Percentiles rank a stretch among this genome's conserved stretches.
phyloP scores from a whole-genome alignment of 2,329 filamentous ascomycete species.

The Zelopaecilomyces penicillatus region DNA sequence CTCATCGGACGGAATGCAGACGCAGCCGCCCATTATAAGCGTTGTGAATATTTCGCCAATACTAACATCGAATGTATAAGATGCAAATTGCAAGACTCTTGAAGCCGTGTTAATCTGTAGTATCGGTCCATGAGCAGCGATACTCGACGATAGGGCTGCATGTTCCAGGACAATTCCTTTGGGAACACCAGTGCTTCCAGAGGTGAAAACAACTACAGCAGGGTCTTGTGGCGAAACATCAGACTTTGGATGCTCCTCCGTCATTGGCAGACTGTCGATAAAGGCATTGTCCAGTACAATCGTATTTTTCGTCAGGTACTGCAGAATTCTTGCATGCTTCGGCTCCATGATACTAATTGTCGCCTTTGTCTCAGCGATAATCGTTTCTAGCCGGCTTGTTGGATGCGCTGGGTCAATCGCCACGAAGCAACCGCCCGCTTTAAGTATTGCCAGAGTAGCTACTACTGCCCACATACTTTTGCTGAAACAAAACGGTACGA shows the following conservation, averaged over 20 bases:
- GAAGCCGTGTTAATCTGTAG: background rate
- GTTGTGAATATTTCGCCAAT: constrained; percentile 1
- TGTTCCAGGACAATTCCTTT: background rate
- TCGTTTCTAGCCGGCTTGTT: background rate
- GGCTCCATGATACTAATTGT: background rate
- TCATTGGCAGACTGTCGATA: background rate
- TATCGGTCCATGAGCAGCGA: background rate
- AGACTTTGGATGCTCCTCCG: background rate
- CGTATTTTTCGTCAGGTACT: background rate
- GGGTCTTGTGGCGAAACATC: background rate
- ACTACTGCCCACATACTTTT: constrained; percentile 2
- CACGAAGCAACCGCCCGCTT: constrained; percentile 10
- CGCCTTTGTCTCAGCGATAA: background rate
- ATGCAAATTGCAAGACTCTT: background rate
- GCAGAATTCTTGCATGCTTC: background rate
- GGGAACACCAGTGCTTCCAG: background rate
- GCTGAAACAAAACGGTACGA: constrained; percentile 5
- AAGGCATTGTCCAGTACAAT: background rate
- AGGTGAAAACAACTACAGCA: background rate
- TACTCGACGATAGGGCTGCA: background rate
- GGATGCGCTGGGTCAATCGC: constrained; percentile 8
- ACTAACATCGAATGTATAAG: constrained; percentile 1
- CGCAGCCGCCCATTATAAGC: background rate
- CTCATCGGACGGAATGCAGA: background rate
- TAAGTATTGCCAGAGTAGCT: constrained; percentile 3